Evolutionary conservation across 1,284 basidiomycete genomes (phyloP), one percentile per base, ranked within the genome.

Genomic region (Erythrobasidium hasegawianum): DNA sequence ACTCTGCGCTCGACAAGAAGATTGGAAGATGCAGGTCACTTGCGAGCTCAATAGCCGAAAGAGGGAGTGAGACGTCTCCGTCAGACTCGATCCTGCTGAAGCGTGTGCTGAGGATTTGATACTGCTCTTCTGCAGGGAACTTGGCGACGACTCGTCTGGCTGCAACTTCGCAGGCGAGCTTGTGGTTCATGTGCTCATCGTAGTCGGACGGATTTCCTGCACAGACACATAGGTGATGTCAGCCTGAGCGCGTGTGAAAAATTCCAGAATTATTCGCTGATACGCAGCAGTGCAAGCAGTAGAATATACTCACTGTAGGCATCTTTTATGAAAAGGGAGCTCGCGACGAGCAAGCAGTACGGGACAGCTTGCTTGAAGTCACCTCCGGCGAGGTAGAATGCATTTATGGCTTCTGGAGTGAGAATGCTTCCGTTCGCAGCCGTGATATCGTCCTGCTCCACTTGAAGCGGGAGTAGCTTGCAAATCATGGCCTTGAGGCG

Each of bases 1-100:
- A 85, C 78, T 96, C 92, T 59, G 78, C 86, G 0, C 89, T 94
- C 7, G 89, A 90, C 47, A 97, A 78, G 78, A 97, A 97, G 71
- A 90, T 78, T 72, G 77, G 80, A 56, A 78, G 78, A 64, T 77
- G 85, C 60, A 89, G 84, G 73, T 94, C 90, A 68, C 92, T 89
- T 1, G 90, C 90, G 67, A 85, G 79, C 74, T 94, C 90, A 58
- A 93, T 80, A 7, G 73, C 71, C 73, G 87, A 89, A 0, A 83
- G 81, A 69, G 87, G 83, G 38, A 87, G 85, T 59, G 87, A 89
- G 39, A 81, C 78, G 71, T 88, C 88, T 0, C 89, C 90, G 71
- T 95, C 90, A 45, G 80, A 74, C 75, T 91, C 86, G 53, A 81
- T 78, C 73, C 87, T 85, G 57, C 83, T 82, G 78, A 86, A 93